Evolutionary conservation across 2,329 filamentous ascomycete genomes (phyloP), one percentile per base, ranked within the genome.

Genomic region (Curvularia spicifera): DNA sequence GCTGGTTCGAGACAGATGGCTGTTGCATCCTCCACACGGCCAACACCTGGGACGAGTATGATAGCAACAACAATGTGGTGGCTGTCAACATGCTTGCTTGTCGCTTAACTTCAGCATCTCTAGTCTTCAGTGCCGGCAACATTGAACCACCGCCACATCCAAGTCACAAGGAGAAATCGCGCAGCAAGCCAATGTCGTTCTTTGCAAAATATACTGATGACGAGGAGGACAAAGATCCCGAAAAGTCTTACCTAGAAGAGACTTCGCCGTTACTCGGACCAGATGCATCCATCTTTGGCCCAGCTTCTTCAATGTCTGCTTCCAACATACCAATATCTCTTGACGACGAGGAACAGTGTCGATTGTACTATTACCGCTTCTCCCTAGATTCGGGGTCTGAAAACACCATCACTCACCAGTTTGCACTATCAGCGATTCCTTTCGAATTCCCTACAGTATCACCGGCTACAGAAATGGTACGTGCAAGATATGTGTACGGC

Each of bases 21-120:
- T 91, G 87, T 66, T 87, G 87, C 65, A 89, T 91, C 44, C 90
- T 91, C 60, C 89, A 91, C 66, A 89, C 88, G 0, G 89, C 87
- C 0, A 91, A 90, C 64, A 85, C 85, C 1, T 91, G 89, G 89
- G 87, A 90, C 51, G 81, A 83, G 4, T 62, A 72, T 1, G 60
- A 75, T 15, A 26, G 68, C 1, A 63, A 71, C 20, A 67, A 70
- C 10, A 59, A 77, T 57, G 66, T 79, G 0, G 68, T 67, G 15
- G 77, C 80, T 0, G 85, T 91, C 4, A 87, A 88, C 66, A 82
- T 91, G 68, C 78, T 91, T 1, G 85, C 84, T 1, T 91, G 89
- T 63, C 84, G 89, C 3, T 78, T 90, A 42, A 91, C 87, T 1
- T 88, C 87, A 2, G 85, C 87, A 0, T 84, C 85, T 0, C 72